Evolutionary conservation across 1,139 yeast species (phyloP), one percentile per base, ranked within the genome.

Genomic region (Pichia sp.): DNA sequence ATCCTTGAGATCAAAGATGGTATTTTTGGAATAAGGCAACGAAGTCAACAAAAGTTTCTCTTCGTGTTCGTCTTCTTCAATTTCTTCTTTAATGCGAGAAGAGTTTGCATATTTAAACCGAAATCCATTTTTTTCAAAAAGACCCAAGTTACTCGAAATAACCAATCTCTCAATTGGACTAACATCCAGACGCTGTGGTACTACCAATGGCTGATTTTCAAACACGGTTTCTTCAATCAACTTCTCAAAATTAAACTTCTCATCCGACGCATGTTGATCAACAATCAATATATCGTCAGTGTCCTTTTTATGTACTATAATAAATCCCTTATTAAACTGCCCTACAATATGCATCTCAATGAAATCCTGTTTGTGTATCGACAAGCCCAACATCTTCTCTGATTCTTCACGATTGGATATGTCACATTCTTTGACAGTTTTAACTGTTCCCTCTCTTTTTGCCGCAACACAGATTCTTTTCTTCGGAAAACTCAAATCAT

Each of bases 231-330:
- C 71, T 29, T 64, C 59, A 49, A 76, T 79, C 26, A 87, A 65
- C 44, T 68, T 69, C 60, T 94, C 98, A 67, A 86, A 92, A 61
- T 92, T 92, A 64, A 58, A 86, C 57, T 88, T 92, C 59, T 92
- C 99, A 64, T 92, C 98, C 52, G 95, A 85, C 1, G 98, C 98
- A 66, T 92, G 99, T 63, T 92, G 99, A 61, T 92, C 99, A 41
- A 92, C 74, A 39, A 92, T 90, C 56, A 92, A 88, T 38, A 92
- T 60, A 3, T 57, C 53, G n/a, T 57, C 51, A 1, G 78, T 74
- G 33, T 43, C 41, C 4, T 39, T 39, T 34, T 51, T 49, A 27
- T 39, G 23, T 0, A 85, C 95, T 33, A 92, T 64, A 23, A 92
- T 86, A 57, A 92, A 92, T 0, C 98, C 98, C 29, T 85, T 65